Evolutionary conservation across 2,329 filamentous ascomycete species (phyloP).

Genomic region (Pyricularia sp.): DNA sequence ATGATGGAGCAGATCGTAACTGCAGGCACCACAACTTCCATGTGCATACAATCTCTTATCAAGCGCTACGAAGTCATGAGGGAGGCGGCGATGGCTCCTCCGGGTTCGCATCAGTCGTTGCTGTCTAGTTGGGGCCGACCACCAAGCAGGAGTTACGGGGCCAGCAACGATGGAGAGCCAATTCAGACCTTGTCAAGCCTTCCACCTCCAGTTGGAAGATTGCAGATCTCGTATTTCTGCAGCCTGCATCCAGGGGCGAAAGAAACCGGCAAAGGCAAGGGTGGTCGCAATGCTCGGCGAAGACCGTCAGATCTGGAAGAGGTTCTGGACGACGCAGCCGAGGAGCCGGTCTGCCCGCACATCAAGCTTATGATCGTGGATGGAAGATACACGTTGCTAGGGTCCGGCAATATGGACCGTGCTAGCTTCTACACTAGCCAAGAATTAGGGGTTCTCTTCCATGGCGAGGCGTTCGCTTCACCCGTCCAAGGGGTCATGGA

Average conservation of each 20-base stretch:
- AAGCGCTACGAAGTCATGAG: conserved; percentile 32
- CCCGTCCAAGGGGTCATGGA: conserved; percentile 18
- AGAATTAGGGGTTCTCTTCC: conserved; percentile 57
- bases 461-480: conserved; percentile 20
- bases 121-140: neutral
- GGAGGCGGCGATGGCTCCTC: conserved; percentile 11
- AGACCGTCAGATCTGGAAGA: conserved; percentile 1
- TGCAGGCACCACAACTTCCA: conserved; percentile 57
- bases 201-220: conserved; percentile 22
- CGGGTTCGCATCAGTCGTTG: neutral
- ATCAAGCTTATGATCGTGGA: conserved; percentile 69
- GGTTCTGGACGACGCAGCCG: conserved; percentile 16
- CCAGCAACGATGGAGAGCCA: neutral
- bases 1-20: conserved; percentile 69
- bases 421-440: conserved; percentile 82
- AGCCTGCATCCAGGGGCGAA: conserved; percentile 6
- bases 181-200: neutral
- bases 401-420: conserved; percentile 73
- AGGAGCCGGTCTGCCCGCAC: conserved; percentile 61
- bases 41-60: conserved; percentile 48
- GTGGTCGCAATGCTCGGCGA: neutral
- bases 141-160: neutral
- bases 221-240: conserved; percentile 48
- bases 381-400: conserved; percentile 51
- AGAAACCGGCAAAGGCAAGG: conserved; percentile 2